phyloP scores from a whole-genome alignment of 495 filamentous ascomycete species.

The Hypoxylon perforatum region DNA sequence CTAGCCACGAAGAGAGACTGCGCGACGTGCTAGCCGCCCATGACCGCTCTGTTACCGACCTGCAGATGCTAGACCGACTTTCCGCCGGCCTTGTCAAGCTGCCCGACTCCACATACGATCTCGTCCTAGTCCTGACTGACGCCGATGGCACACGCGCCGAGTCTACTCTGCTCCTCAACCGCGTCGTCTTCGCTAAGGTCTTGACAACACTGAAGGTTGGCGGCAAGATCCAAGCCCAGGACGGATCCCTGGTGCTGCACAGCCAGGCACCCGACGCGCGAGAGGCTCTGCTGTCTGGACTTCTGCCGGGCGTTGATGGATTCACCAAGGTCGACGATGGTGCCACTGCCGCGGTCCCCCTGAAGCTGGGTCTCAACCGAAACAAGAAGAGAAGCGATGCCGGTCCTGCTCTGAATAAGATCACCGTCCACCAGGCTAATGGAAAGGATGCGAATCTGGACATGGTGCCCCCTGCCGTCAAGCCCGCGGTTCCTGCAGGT shows the following conservation, averaged over 20 bases:
- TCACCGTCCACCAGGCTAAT: conserved; percentile 35
- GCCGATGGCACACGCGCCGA: conserved; percentile 71
- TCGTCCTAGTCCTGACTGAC: conserved; percentile 85
- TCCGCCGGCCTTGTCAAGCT: conserved; percentile 83
- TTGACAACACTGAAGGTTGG: conserved; percentile 76
- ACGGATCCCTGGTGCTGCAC: conserved; percentile 65
- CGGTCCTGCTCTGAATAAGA: conserved; percentile 27
- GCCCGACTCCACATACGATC: conserved; percentile 80
- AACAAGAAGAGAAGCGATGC: conserved; percentile 66
- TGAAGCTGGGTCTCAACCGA: conserved; percentile 74
- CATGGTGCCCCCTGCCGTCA: conserved; percentile 45
- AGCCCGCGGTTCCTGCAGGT: conserved; percentile 57
- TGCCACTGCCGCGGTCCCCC: conserved; percentile 68
- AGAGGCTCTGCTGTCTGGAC: conserved; percentile 85
- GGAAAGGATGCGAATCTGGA: conserved; percentile 37
- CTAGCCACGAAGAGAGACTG: conserved; percentile 60
- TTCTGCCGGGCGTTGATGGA: conserved; percentile 68
- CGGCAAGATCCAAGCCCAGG: conserved; percentile 75
- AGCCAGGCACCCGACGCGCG: conserved; percentile 60
- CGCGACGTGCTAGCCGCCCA: conserved; percentile 62
- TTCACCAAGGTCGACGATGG: conserved; percentile 80
- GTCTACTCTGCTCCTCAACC: conserved; percentile 66
- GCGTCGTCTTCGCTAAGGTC: conserved; percentile 75
- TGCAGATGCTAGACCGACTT: conserved; percentile 98
- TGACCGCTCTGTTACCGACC: conserved; percentile 79